Evolutionary conservation across 2,329 filamentous ascomycete genomes (phyloP).

Genomic region (Dothideomycetes sp.): DNA sequence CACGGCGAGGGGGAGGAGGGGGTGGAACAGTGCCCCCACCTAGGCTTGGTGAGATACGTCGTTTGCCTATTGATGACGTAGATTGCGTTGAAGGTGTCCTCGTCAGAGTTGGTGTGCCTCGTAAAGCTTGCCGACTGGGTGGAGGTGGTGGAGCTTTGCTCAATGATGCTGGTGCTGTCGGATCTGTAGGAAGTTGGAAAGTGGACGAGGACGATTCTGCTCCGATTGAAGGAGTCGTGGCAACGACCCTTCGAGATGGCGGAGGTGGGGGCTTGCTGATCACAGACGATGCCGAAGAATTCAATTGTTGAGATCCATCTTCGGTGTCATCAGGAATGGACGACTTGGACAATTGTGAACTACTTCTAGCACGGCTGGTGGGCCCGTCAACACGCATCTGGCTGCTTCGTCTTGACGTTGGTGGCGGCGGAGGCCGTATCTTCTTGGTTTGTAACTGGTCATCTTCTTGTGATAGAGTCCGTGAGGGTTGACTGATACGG

Average conservation of each 20-base stretch:
- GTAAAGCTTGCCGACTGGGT: conserved; percentile 2
- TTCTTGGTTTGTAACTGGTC: conserved; percentile 24
- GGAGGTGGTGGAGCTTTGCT: conserved; percentile 3
- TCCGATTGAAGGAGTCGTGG: background rate
- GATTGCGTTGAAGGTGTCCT: conserved; percentile 6
- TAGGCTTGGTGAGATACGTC: conserved; percentile 3
- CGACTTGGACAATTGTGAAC: conserved; percentile 15
- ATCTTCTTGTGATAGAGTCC: conserved; percentile 7
- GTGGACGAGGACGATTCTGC: background rate
- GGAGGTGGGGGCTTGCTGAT: conserved; percentile 9
- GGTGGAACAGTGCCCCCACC: conserved; percentile 1
- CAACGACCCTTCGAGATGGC: conserved; percentile 1
- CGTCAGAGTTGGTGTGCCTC: conserved; percentile 1
- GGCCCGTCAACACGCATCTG: conserved; percentile 23
- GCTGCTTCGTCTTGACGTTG: conserved; percentile 37
- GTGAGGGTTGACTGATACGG: conserved; percentile 8
- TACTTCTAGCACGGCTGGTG: conserved; percentile 14
- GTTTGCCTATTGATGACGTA: background rate
- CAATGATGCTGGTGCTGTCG: background rate
- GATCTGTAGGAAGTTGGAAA: too few relatives aligned
- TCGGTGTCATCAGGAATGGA: conserved; percentile 4
- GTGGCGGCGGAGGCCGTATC: conserved; percentile 32
- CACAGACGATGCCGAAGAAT: too few relatives aligned
- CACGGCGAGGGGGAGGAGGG: conserved; percentile 7
- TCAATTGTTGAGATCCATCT: background rate